These are phyloP conservation scores for Helminthosporium solani DNA, from an alignment of 2,329 filamentous ascomycete species.

Conservation along the genomic window DNA sequence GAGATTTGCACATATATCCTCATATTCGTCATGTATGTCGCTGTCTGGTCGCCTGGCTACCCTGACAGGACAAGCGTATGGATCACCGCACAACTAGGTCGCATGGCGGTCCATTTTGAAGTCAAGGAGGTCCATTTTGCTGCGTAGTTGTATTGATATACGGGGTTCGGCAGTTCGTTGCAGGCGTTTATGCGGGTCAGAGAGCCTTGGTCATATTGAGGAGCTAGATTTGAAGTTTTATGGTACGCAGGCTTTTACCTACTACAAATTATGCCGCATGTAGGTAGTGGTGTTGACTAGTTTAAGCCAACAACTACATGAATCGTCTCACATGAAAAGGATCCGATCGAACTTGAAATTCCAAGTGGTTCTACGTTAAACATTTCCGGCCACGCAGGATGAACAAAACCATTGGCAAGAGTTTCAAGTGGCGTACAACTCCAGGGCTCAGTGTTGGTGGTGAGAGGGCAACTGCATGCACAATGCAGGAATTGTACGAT, in stretches of 20 bases:
- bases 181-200: not conserved
- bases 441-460: not conserved
- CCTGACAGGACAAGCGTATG: constrained; percentile 5
- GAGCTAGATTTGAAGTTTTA: not conserved
- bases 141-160: constrained; percentile 14
- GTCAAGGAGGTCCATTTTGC: constrained; percentile 17
- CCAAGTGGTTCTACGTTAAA: no score
- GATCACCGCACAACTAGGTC: constrained; percentile 10
- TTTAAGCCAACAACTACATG: no score
- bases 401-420: no score
- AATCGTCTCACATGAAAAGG: no score
- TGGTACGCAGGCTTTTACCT: no score
- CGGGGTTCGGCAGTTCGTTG: not conserved
- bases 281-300: no score
- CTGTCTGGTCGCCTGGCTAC: constrained; percentile 11
- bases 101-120: constrained; percentile 15
- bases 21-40: constrained; percentile 14
- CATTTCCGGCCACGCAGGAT: no score
- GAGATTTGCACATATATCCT: constrained; percentile 43
- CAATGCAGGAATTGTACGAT: not conserved
- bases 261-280: no score
- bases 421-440: not conserved
- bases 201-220: not conserved
- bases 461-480: not conserved
- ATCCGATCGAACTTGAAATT: no score